Conservation (phyloP, 2,329 filamentous ascomycete genomes). For the Rhynchosporium agropyri region DNA sequence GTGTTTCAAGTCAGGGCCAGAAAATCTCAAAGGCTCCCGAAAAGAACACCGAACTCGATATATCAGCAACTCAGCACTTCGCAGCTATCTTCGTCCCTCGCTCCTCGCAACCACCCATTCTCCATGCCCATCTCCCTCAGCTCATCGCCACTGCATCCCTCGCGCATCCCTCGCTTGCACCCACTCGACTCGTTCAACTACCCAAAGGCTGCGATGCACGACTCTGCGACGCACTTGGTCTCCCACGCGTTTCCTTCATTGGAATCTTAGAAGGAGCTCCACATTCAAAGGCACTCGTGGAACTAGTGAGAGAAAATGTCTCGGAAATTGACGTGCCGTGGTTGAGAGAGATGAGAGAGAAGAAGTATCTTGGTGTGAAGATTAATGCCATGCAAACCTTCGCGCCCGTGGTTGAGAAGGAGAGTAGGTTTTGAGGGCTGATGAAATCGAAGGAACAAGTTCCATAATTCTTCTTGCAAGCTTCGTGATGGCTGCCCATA, state of each 20-base stretch:
- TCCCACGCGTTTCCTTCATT: slow-evolving; percentile 67
- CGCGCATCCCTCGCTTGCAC: slow-evolving; percentile 43
- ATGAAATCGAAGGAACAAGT: not conserved
- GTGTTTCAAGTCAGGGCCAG: not conserved
- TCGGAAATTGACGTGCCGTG: slow-evolving; percentile 57
- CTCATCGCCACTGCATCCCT: slow-evolving; percentile 56
- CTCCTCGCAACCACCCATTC: slow-evolving; percentile 58
- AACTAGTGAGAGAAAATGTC: slow-evolving; percentile 58
- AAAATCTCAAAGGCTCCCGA: not conserved
- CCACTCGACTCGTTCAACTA: slow-evolving; percentile 63
- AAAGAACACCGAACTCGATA: not conserved
- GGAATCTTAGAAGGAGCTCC: slow-evolving; percentile 61
- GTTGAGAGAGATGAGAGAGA: slow-evolving; percentile 50
- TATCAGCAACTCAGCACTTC: slow-evolving; percentile 25
- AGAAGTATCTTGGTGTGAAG: slow-evolving; percentile 50
- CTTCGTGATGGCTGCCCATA: not conserved
- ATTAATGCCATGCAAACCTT: slow-evolving; percentile 50
- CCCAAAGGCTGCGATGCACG: slow-evolving; percentile 61
- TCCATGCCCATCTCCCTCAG: slow-evolving; percentile 63
- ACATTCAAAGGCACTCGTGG: slow-evolving; percentile 57
- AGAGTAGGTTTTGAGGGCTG: not conserved
- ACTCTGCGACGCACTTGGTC: slow-evolving; percentile 58
- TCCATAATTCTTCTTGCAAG: not conserved
- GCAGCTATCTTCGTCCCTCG: slow-evolving; percentile 60
- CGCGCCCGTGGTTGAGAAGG: slow-evolving; percentile 25